Conservation (phyloP, 176 grass and related monocot genomes). For the Tillandsia fasciculata region DNA sequence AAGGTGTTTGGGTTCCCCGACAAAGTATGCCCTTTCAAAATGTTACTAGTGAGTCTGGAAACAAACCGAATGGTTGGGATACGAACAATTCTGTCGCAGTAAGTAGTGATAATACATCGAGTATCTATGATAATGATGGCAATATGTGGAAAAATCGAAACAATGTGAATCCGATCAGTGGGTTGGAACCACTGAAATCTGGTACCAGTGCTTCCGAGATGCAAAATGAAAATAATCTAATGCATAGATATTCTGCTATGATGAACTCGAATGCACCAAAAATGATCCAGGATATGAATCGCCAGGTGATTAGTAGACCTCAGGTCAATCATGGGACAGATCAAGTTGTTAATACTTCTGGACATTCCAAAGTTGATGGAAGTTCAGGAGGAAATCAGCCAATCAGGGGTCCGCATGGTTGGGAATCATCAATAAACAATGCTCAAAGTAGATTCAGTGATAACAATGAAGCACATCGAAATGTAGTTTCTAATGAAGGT, state of each 20-base stretch:
- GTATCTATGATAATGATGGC: slow-evolving; percentile 31
- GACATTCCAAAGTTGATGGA: slow-evolving; percentile 1
- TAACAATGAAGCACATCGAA: slow-evolving; percentile 40
- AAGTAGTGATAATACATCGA: slow-evolving; percentile 34
- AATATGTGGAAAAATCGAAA: slow-evolving; percentile 46
- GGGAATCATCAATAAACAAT: slow-evolving; percentile 47
- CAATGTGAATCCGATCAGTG: slow-evolving; percentile 35
- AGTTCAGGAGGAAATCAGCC: slow-evolving; percentile 1
- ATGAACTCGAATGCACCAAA: slow-evolving; percentile 31
- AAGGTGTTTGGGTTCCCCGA: slow-evolving; percentile 59
- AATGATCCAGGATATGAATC: slow-evolving; percentile 33
- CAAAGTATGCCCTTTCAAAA: slow-evolving; percentile 42
- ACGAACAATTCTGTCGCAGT: slow-evolving; percentile 32
- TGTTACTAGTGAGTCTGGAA: slow-evolving; percentile 40
- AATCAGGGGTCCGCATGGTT: slow-evolving; percentile 32
- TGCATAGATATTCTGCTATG: slow-evolving; percentile 28
- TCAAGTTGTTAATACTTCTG: background rate
- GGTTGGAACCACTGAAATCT: slow-evolving; percentile 39
- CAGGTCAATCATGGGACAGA: slow-evolving; percentile 10
- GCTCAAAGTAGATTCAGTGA: slow-evolving; percentile 44
- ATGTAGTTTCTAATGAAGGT: slow-evolving; percentile 29
- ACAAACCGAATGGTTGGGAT: slow-evolving; percentile 70
- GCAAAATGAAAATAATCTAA: slow-evolving; percentile 28
- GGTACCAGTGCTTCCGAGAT: slow-evolving; percentile 28
- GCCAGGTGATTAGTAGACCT: background rate